Evolutionary conservation across 108 stramenopile species (phyloP).

Genomic region (Cyclotella choctawhatcheeana): DNA sequence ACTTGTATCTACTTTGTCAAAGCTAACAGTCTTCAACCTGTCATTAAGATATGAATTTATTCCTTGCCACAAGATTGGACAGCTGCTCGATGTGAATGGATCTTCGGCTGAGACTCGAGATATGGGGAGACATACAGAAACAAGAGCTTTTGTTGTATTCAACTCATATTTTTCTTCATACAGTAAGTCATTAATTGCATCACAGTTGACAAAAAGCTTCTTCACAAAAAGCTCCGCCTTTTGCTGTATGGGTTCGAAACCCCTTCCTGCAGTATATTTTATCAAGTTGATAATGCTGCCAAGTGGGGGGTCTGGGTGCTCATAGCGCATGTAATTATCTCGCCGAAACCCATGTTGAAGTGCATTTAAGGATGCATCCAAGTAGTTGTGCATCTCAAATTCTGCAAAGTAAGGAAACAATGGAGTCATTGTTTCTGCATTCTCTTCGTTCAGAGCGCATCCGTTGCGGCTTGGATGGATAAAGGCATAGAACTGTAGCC

Average conservation of each 20-base stretch:
- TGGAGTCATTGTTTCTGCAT: not conserved
- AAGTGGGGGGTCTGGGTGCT: not conserved
- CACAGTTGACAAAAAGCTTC: not conserved
- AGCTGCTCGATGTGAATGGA: not conserved
- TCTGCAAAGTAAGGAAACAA: conserved; percentile 1
- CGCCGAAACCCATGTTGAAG: not conserved
- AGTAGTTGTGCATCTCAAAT: not conserved
- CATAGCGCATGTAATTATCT: not conserved
- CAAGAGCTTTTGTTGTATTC: not conserved
- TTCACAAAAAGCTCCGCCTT: not conserved
- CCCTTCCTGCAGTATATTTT: not conserved
- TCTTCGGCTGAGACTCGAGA: not conserved
- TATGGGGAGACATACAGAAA: not conserved
- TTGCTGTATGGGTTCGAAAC: not conserved
- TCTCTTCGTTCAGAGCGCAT: not conserved
- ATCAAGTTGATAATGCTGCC: not conserved
- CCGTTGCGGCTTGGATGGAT: not conserved
- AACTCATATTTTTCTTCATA: not conserved
- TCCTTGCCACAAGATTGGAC: conserved; percentile 6
- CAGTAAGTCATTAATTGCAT: not conserved
- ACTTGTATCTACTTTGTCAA: not conserved
- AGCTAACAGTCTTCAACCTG: not conserved
- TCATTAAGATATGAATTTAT: not conserved
- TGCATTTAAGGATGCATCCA: not conserved
- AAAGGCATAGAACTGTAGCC: not conserved